Base-by-base conservation (phyloP, 2,329 filamentous ascomycete genomes). In the Epicoccum sorghinum region DNA sequence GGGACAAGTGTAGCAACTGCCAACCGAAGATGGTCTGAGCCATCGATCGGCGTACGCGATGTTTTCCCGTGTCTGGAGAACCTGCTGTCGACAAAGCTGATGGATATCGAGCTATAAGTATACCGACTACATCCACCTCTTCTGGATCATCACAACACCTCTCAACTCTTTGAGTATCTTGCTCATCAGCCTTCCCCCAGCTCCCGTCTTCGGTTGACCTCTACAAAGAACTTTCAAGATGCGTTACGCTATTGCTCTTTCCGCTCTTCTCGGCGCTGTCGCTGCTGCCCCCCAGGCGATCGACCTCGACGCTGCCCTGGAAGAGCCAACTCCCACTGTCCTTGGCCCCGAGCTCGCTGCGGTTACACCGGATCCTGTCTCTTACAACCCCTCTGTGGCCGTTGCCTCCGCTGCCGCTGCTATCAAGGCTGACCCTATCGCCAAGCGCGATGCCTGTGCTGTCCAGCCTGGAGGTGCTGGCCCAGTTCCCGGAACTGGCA, bases 261-360 rank as follows among this genome's bases (percentile, higher is more conserved):
- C 64, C 45, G 61, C 55, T 42, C 43, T 66, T n/a, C 55, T 44
- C 40, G 59, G 60, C 33, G 55, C 66, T 42, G 60, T 57, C 14
- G 58, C 60, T 37, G 63, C 65, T 36, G 57, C 62, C 45, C 65
- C 66, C 45, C 58, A 67, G 52, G 55, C 62, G 7, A 75, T 78
- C 44, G 69, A 78, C 52, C 68, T 75, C 30, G 70, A 72, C 32
- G 69, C 76, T 43, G 68, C 75, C 55, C 47, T 67, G 27, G 65
- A 69, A 9, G 70, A 75, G 5, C 59, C 70, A 37, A 68, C 68
- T 22, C 60, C 63, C 9, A 43, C 66, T 2, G 60, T 64, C 27
- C 64, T 70, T 30, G 61, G 62, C 7, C 64, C 73, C 24, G 67
- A 69, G 13, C 50, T 71, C n/a, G 51, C 49, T 9, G 66, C 61